Base-by-base conservation (phyloP, 1,284 basidiomycete species). In the Marasmius tenuissimus region DNA sequence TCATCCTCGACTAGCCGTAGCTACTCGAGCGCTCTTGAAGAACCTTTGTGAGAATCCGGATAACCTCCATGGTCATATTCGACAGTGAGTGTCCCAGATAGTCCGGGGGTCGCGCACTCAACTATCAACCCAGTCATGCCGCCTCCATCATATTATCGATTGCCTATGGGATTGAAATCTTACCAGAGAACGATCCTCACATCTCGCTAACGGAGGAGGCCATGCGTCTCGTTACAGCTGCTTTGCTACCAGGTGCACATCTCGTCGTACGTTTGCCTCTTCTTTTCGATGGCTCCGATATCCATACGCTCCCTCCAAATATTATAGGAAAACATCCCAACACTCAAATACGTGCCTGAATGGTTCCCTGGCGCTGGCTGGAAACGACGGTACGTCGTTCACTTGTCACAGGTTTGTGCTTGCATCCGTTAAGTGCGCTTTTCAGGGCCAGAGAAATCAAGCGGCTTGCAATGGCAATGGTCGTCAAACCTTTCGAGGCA, bases 331-430 rank as follows among this genome's bases (percentile, higher is more conserved):
- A 18, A 18, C 5, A 11, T 63, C 5, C 62, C 50, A 48, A 2
- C 66, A 69, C 47, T 66, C 65, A 40, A 65, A 56, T n/a, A 67
- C 73, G 63, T 59, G 58, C 16, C 59, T 16, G 59, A 53, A 22
- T 60, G 59, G 59, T 12, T 60, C 12, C 59, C 51, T 0, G 47
- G 57, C 20, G 18, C 16, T 20, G 37, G 52, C 27, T 42, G 18
- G 45, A 38, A 50, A n/a, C 22, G 57, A 56, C 16, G 50, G 40
- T 37, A 12, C n/a, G 38, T 59, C 14, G 47, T 18, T 10, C n/a
- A 34, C 20, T 52, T 33, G 3, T n/a, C 16, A 16, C 34, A 42
- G 6, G n/a, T 33, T 18, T 7, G n/a, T 16, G 12, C 11, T 33
- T 35, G 50, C 22, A 16, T 52, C 3, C 3, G 10, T 52, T 34